Evolutionary conservation across 2,329 filamentous ascomycete genomes (phyloP).

Genomic region (Fusarium protoensiforme): DNA sequence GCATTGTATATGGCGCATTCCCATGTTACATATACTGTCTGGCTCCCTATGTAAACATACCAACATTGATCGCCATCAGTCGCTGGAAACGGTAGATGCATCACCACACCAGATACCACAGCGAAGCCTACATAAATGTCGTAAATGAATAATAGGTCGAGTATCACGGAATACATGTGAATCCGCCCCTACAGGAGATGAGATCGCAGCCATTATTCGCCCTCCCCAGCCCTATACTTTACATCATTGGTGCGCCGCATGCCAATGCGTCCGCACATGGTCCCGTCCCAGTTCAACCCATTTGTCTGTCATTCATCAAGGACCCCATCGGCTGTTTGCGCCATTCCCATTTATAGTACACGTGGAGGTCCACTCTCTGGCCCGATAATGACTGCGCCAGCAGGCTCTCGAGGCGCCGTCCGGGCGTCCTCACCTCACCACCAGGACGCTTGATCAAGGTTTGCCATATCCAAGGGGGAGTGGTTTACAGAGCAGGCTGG

Average conservation of each 20-base stretch:
- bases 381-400: slow-evolving; percentile 33
- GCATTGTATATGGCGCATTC: neutral
- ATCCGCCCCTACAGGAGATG: slow-evolving; percentile 43
- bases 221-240: slow-evolving; percentile 39
- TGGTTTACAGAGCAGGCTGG: slow-evolving; percentile 62
- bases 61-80: neutral
- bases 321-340: slow-evolving; percentile 37
- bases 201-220: slow-evolving; percentile 44
- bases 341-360: slow-evolving; percentile 46
- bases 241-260: slow-evolving; percentile 39
- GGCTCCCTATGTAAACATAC: neutral
- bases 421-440: slow-evolving; percentile 20
- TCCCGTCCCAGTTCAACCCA: slow-evolving; percentile 28
- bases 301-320: slow-evolving; percentile 33
- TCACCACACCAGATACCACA: neutral
- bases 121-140: slow-evolving; percentile 33
- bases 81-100: neutral
- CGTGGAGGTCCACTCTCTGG: slow-evolving; percentile 31
- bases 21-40: neutral
- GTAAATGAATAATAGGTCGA: slow-evolving; percentile 37
- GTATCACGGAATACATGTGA: slow-evolving; percentile 44
- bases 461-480: slow-evolving; percentile 9
- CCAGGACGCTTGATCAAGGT: slow-evolving; percentile 18
- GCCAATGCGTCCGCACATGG: slow-evolving; percentile 35
- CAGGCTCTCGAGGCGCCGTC: slow-evolving; percentile 31